These are phyloP conservation scores for Penicillium sp. DNA, from an alignment of 2,329 filamentous ascomycete species.

Conservation along the genomic window DNA sequence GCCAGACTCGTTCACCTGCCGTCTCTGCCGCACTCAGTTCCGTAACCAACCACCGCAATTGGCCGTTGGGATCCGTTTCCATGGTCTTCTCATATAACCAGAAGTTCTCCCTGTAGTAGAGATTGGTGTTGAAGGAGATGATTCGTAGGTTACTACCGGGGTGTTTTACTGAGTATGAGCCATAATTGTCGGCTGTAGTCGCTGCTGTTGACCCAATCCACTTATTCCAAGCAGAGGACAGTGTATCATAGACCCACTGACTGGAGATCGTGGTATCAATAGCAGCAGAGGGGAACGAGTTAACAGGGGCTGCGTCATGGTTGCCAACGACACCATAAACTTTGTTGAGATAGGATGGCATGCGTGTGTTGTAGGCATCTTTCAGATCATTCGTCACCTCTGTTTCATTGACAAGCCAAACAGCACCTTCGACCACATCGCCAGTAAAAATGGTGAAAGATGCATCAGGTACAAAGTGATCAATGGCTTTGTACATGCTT, in stretches of 20 bases:
- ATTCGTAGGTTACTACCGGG: constrained; percentile 56
- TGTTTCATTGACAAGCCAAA: constrained; percentile 42
- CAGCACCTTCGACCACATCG: constrained; percentile 59
- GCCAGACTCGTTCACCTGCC: constrained; percentile 57
- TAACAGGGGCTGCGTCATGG: constrained; percentile 59
- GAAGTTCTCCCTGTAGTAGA: constrained; percentile 62
- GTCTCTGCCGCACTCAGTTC: constrained; percentile 60
- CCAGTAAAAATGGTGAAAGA: constrained; percentile 63
- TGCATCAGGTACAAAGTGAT: constrained; percentile 45
- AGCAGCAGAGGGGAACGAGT: constrained; percentile 52
- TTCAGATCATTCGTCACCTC: constrained; percentile 44
- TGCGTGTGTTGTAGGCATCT: constrained; percentile 51
- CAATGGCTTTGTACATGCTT: constrained; percentile 55
- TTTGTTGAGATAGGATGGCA: constrained; percentile 46
- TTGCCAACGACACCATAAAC: constrained; percentile 62
- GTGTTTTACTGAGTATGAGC: constrained; percentile 56
- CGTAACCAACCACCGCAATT: constrained; percentile 57
- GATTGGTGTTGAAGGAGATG: constrained; percentile 48
- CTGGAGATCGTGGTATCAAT: constrained; percentile 45
- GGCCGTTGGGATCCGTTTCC: constrained; percentile 55
- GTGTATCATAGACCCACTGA: constrained; percentile 58
- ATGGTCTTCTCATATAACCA: constrained; percentile 58
- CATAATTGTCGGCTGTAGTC: constrained; percentile 46
- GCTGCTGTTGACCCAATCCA: constrained; percentile 52
- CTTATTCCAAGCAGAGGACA: constrained; percentile 52